A percentile compares a stretch with the other conserved stretches of the same genome.
phyloP scores from a whole-genome alignment of 345 rosid species.

The Noccaea bulbosa region DNA sequence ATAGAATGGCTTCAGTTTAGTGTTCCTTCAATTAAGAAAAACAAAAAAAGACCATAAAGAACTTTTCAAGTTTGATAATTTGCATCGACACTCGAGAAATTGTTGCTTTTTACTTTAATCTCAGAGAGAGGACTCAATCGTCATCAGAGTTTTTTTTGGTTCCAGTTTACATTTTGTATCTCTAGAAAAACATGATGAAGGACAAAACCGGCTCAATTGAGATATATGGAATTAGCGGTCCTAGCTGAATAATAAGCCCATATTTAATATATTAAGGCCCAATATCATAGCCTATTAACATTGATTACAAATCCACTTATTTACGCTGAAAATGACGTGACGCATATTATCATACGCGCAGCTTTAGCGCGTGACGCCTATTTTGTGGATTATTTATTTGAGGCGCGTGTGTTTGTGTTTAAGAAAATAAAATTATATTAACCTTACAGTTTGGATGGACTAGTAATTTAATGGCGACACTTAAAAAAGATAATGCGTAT shows the following conservation, averaged over 20 bases:
- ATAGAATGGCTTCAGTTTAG: background rate
- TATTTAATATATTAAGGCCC: background rate
- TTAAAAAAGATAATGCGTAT: constrained; percentile 30
- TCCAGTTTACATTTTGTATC: background rate
- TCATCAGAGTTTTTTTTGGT: too few species aligned
- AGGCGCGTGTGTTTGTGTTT: constrained; percentile 18
- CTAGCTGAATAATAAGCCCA: constrained; percentile 8
- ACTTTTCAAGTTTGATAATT: background rate
- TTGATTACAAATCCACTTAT: background rate
- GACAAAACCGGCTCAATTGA: background rate
- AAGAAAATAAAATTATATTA: background rate
- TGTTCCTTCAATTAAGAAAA: background rate
- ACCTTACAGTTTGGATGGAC: background rate
- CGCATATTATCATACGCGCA: background rate
- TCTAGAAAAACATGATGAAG: constrained; percentile 14
- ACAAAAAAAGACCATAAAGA: background rate
- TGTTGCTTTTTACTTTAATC: background rate
- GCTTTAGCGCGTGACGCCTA: background rate
- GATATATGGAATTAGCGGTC: background rate
- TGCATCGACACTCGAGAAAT: background rate
- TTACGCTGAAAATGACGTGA: background rate
- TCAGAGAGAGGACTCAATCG: too few species aligned
- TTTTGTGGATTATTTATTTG: too few species aligned
- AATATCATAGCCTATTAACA: background rate
- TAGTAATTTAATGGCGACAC: too few species aligned